Evolutionary conservation across 2,329 filamentous ascomycete species (phyloP), one percentile per base, ranked within the genome.

Genomic region (Verticillium tricorpus): DNA sequence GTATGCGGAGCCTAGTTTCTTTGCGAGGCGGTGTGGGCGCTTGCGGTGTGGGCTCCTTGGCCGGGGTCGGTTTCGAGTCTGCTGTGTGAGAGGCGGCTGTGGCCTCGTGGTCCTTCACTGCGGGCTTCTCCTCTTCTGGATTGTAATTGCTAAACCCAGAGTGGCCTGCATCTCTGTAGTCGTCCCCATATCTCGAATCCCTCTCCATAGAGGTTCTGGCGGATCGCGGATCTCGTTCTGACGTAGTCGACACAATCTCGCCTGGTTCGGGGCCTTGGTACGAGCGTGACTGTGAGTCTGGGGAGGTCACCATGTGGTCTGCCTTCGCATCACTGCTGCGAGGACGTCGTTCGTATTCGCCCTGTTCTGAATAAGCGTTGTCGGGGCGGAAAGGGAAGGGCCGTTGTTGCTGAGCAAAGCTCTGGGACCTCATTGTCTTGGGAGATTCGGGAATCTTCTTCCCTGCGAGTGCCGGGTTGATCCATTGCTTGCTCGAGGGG

Each of bases 401-500:
- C 72, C 79, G 70, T 22, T 76, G 74, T 35, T 79, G 78, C 50
- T 77, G 75, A 15, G 76, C 75, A 66, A 84, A 80, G 60, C 78
- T 82, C 63, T 81, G 81, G 1, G 82, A 80, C 61, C 82, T 76
- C 66, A 77, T 79, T 34, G 78, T 69, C 64, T 82, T 83, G 2
- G 84, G 83, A 2, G 82, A 85, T 19, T 83, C 81, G 1, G 82
- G 79, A 0, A 74, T 71, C 62, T 82, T 82, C 69, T 81, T 84
- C 5, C 66, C 68, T 5, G 66, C 66, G 6, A 82, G 67, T 32
- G 78, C 80, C 3, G 83, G 81, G 58, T 85, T 85, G 62, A 84
- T 82, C 84, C 84, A 87, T 70, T 86, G 84, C 67, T 85, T 85
- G 69, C 83, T 85, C 0, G 82, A 83, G 17, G 81, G 78, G 7